Base-by-base conservation (phyloP, 2,329 filamentous ascomycete genomes). In the Coniochaeta pulveracea region DNA sequence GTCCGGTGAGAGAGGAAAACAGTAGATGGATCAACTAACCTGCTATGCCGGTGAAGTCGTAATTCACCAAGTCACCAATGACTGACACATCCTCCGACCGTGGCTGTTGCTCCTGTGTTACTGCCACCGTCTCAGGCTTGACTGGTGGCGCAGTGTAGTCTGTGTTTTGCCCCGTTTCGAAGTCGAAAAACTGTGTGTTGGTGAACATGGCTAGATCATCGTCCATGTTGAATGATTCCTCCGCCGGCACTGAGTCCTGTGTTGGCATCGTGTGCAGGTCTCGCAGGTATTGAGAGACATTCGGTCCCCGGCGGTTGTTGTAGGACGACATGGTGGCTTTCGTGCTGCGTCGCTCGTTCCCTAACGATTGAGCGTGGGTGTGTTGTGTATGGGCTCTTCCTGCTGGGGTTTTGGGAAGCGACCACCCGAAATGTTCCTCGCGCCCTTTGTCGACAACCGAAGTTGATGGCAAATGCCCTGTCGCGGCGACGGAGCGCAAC, bases 271-370 rank as follows among this genome's bases (percentile, higher is more conserved):
- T 33, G 64, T 94, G 94, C 48, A 95, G 68, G 46, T 88, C 81
- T 49, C 84, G 80, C 44, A 95, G 70, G 63, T 91, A 93, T 51
- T 86, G 80, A 51, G 85, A 86, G 60, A 94, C 83, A 57, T 93
- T 93, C 50, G 84, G 80, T 47, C 74, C 82, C 52, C 81, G 77
- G 41, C 85, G 80, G 51, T 78, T 80, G 57, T 71, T 77, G 69
- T 76, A 86, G 54, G 66, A 71, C 55, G 83, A 76, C 81, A 86
- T 86, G 35, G 40, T 49, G n/a, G n/a, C n/a, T n/a, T n/a, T n/a
- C n/a, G n/a, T n/a, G n/a, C n/a, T n/a, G n/a, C n/a, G n/a, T n/a
- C n/a, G n/a, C n/a, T n/a, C n/a, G n/a, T n/a, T n/a, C n/a, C n/a
- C n/a, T n/a, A n/a, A n/a, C n/a, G n/a, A n/a, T n/a, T n/a, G n/a